phyloP scores from a whole-genome alignment of 2,329 filamentous ascomycete genomes.

The Escovopsis weberi region DNA sequence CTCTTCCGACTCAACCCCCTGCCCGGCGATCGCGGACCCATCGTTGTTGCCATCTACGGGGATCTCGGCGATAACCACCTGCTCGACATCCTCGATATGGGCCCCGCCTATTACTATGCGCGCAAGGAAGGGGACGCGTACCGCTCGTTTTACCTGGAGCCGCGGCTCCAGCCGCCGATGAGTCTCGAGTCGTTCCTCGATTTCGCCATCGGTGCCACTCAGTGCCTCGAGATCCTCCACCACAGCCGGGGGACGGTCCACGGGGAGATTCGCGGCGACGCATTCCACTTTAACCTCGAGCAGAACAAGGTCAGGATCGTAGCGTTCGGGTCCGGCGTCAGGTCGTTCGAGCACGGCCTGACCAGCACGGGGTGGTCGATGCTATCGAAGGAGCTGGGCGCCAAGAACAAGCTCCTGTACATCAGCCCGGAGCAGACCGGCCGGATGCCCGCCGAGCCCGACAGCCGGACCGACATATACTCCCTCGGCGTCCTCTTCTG shows the following conservation, averaged over 20 bases:
- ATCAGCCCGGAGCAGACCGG: slow-evolving; percentile 94
- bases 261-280: slow-evolving; percentile 79
- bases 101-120: slow-evolving; percentile 55
- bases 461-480: slow-evolving; percentile 87
- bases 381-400: slow-evolving; percentile 68
- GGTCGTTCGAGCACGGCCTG: slow-evolving; percentile 82
- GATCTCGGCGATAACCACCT: slow-evolving; percentile 63
- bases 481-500: slow-evolving; percentile 82
- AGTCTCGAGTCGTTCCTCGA: slow-evolving; percentile 68
- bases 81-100: slow-evolving; percentile 56
- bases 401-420: slow-evolving; percentile 78
- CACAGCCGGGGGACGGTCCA: slow-evolving; percentile 77
- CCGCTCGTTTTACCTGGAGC: slow-evolving; percentile 29
- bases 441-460: slow-evolving; percentile 80
- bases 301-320: slow-evolving; percentile 61
- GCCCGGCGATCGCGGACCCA: slow-evolving; percentile 52
- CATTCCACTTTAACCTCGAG: slow-evolving; percentile 71
- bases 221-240: slow-evolving; percentile 82
- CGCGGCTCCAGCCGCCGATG: slow-evolving; percentile 42
- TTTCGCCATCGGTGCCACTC: slow-evolving; percentile 76
- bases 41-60: slow-evolving; percentile 71
- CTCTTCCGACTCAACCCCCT: slow-evolving; percentile 56
- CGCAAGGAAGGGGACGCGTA: slow-evolving; percentile 37
- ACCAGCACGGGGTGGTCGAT: slow-evolving; percentile 75
- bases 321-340: slow-evolving; percentile 73